Evolutionary conservation across 768 basidiomycete genomes (phyloP).

Genomic region (Harrya chromipes): DNA sequence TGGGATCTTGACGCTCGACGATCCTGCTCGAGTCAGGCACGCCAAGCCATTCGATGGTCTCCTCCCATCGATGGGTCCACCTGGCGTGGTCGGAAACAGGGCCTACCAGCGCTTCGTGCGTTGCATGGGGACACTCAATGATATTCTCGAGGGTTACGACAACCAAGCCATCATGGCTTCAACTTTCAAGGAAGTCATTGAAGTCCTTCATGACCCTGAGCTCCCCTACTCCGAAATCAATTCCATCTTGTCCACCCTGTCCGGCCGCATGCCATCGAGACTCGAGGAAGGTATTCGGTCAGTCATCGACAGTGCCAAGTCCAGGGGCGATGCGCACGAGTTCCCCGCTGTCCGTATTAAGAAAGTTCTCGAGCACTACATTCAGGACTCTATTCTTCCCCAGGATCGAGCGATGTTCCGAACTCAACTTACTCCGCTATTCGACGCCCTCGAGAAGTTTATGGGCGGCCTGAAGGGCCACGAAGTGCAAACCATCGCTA

Average conservation of each 20-base stretch:
- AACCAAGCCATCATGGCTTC: constrained; percentile 88
- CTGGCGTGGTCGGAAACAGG: constrained; percentile 83
- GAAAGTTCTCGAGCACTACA: constrained; percentile 81
- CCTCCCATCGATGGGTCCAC: constrained; percentile 82
- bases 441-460: constrained; percentile 77
- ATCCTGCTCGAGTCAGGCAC: constrained; percentile 94
- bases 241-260: constrained; percentile 81
- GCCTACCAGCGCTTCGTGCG: constrained; percentile 81
- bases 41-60: constrained; percentile 98
- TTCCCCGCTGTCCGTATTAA: constrained; percentile 89
- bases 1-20: constrained; percentile 94
- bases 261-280: constrained; percentile 90
- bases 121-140: constrained; percentile 73
- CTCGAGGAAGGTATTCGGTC: constrained; percentile 84
- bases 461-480: constrained; percentile 81
- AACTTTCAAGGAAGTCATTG: constrained; percentile 83
- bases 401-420: constrained; percentile 82
- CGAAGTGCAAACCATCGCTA: constrained; percentile 75
- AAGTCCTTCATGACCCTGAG: constrained; percentile 77
- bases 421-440: constrained; percentile 62
- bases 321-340: constrained; percentile 71
- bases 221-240: constrained; percentile 86
- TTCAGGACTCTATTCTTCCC: constrained; percentile 75
- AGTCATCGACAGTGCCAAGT: constrained; percentile 70
- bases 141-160: constrained; percentile 96